Evolutionary conservation across 208 protist genomes (phyloP).

Genomic region (Acanthamoeba lugdunensis): DNA sequence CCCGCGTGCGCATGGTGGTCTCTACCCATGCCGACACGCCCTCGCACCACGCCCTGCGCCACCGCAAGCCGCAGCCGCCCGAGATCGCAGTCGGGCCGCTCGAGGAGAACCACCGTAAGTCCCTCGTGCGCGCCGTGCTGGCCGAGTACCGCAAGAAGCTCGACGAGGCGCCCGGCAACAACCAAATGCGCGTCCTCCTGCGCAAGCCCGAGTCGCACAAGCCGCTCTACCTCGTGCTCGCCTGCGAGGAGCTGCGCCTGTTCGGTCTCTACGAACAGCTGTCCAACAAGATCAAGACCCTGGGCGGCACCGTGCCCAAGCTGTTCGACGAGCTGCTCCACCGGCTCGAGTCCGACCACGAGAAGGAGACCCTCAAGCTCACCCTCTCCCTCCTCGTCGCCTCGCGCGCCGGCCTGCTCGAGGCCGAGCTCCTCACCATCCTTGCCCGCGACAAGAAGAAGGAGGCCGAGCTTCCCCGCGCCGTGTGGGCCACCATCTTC

Average conservation of each 20-base stretch:
- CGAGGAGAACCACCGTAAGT: slow-evolving; percentile 40
- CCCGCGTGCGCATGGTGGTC: slow-evolving; percentile 67
- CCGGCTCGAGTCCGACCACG: slow-evolving; percentile 78
- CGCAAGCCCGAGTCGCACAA: slow-evolving; percentile 79
- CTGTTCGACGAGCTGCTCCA: slow-evolving; percentile 79
- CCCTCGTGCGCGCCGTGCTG: slow-evolving; percentile 74
- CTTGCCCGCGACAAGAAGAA: slow-evolving; percentile 60
- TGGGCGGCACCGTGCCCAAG: slow-evolving; percentile 75
- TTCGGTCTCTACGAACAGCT: slow-evolving; percentile 83
- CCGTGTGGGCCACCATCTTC: slow-evolving; percentile 74
- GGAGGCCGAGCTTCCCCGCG: slow-evolving; percentile 64
- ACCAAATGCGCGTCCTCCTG: slow-evolving; percentile 83
- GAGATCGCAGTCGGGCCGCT: slow-evolving; percentile 74
- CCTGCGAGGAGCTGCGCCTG: slow-evolving; percentile 82
- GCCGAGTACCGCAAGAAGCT: slow-evolving; percentile 82
- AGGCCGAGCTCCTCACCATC: slow-evolving; percentile 57
- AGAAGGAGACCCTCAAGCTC: slow-evolving; percentile 72
- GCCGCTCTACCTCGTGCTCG: slow-evolving; percentile 83
- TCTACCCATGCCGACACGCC: slow-evolving; percentile 50
- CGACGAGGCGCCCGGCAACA: slow-evolving; percentile 80
- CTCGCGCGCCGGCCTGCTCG: slow-evolving; percentile 35
- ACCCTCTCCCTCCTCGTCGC: slow-evolving; percentile 37
- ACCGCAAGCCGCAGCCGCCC: slow-evolving; percentile 62
- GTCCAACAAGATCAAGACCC: slow-evolving; percentile 77
- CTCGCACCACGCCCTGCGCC: slow-evolving; percentile 67